phyloP scores from a whole-genome alignment of 257 asterid genomes.

The Galeopsis tetrahit region DNA sequence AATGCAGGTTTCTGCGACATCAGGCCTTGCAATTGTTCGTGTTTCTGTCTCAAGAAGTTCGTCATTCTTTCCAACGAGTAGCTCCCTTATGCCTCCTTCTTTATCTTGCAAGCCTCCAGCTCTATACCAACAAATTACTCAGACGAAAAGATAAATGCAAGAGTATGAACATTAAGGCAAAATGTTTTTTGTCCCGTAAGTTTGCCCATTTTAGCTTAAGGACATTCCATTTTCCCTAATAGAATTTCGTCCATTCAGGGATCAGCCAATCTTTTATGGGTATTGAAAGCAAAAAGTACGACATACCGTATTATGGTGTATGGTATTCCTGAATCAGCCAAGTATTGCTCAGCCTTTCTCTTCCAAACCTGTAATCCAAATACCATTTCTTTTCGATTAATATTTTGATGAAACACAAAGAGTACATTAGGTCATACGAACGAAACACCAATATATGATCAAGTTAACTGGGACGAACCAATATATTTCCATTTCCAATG shows the following conservation, averaged over 20 bases:
- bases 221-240: too few relatives aligned
- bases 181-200: too few relatives aligned
- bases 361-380: slow-evolving; percentile 71
- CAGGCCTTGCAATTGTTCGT: slow-evolving; percentile 79
- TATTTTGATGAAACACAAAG: neutral
- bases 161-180: too few relatives aligned
- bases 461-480: slow-evolving; percentile 54
- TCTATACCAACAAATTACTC: slow-evolving; percentile 41
- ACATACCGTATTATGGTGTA: slow-evolving; percentile 89
- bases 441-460: neutral
- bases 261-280: neutral
- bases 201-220: too few relatives aligned
- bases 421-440: neutral
- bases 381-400: neutral
- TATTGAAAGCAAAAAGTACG: neutral
- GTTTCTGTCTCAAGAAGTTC: slow-evolving; percentile 92
- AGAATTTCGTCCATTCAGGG: too few relatives aligned
- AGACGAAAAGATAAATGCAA: neutral
- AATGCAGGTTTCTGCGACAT: slow-evolving; percentile 92
- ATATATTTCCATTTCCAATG: slow-evolving; percentile 87
- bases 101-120: slow-evolving; percentile 97
- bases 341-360: slow-evolving; percentile 88
- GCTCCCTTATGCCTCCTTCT: slow-evolving; percentile 93
- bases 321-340: slow-evolving; percentile 91
- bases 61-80: slow-evolving; percentile 85